phyloP scores from a whole-genome alignment of 805 yeast species.

The Hanseniaspora occidentalis region DNA sequence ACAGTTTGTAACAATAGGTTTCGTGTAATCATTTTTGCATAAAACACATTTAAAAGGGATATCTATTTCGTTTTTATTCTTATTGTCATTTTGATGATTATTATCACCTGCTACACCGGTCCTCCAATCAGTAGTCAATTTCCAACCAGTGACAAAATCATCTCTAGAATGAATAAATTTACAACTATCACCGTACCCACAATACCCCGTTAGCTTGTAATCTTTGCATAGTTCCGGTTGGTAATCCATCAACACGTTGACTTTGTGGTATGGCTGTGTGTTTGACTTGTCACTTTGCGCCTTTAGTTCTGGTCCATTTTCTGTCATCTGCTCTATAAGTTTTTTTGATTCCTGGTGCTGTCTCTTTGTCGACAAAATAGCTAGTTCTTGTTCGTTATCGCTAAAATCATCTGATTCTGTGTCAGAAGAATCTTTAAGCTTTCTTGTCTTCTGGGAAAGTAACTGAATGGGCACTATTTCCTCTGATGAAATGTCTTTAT shows the following conservation, averaged over 20 bases:
- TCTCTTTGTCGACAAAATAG: too few relatives aligned
- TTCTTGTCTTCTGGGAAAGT: too few relatives aligned
- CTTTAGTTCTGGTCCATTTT: background rate
- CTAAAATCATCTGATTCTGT: too few relatives aligned
- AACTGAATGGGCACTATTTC: too few relatives aligned
- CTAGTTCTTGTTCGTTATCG: too few relatives aligned
- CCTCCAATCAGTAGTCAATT: conserved; percentile 63
- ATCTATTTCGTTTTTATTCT: conserved; percentile 12
- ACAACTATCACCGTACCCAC: conserved; percentile 96
- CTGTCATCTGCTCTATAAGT: background rate
- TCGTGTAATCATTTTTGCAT: conserved; percentile 41
- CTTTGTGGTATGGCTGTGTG: background rate
- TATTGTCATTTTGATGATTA: conserved; percentile 10
- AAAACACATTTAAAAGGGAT: conserved; percentile 52
- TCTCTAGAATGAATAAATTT: conserved; percentile 87
- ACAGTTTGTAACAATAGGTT: conserved; percentile 49
- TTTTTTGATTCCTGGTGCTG: background rate
- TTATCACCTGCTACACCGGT: conserved; percentile 16
- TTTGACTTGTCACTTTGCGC: background rate
- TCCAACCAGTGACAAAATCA: conserved; percentile 63
- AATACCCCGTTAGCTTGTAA: conserved; percentile 78
- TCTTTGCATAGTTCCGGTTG: conserved; percentile 95
- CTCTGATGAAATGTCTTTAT: too few relatives aligned
- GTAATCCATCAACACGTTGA: conserved; percentile 63
- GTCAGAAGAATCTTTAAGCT: too few relatives aligned